phyloP scores from a whole-genome alignment of 1,284 basidiomycete species.

The Ganoderma leucocontextum region DNA sequence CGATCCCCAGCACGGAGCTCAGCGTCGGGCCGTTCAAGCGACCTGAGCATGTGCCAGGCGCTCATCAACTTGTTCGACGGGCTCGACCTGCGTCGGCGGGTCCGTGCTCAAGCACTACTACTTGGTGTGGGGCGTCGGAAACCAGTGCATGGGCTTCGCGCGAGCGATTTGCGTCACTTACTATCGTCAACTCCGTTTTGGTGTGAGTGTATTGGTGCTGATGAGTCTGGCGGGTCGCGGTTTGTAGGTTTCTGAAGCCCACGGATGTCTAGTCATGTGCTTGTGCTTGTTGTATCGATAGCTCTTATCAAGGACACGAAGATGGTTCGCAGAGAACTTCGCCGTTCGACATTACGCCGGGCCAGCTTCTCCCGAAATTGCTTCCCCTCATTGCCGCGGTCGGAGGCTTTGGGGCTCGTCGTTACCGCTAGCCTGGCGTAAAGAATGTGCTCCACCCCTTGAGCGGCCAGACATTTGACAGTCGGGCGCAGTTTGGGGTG shows the following conservation, averaged over 20 bases:
- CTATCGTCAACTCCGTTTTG: not conserved
- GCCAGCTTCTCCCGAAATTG: not conserved
- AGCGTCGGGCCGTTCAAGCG: conserved; percentile 62
- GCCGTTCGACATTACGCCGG: not conserved
- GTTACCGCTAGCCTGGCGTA: not conserved
- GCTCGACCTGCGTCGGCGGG: conserved; percentile 57
- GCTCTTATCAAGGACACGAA: not conserved
- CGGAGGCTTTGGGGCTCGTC: not conserved
- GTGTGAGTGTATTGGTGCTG: not conserved
- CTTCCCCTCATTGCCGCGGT: not conserved
- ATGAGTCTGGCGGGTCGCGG: not conserved
- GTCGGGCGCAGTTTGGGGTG: not conserved
- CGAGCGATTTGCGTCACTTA: conserved; percentile 35
- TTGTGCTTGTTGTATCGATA: conserved; percentile 1
- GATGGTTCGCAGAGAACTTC: not conserved
- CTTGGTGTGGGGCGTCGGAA: conserved; percentile 61
- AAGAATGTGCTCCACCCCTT: not conserved
- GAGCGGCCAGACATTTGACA: too few relatives aligned
- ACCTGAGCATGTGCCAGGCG: conserved; percentile 58
- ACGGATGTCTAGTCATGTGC: not conserved
- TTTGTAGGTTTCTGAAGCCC: not conserved
- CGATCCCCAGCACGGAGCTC: conserved; percentile 62
- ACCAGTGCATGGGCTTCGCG: conserved; percentile 58
- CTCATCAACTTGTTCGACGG: conserved; percentile 64
- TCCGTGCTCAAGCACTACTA: conserved; percentile 65